Percentiles rank a stretch among this genome's conserved stretches.
These are phyloP conservation scores for Dalbergia oliveri DNA, from an alignment of 306 rosid genomes.

Conservation along the genomic window DNA sequence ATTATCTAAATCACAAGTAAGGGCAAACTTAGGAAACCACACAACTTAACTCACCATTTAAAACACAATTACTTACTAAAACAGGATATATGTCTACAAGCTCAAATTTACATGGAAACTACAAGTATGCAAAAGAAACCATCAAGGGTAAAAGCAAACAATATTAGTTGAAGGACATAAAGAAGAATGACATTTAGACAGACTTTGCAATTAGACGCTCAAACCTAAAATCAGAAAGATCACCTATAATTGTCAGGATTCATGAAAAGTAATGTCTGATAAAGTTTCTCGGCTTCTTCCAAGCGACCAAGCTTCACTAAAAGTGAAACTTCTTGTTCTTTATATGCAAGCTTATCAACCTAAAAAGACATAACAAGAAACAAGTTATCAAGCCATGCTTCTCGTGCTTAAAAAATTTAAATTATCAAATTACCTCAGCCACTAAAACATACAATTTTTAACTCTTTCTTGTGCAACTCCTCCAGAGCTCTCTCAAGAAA, in stretches of 20 bases:
- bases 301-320: constrained; percentile 81
- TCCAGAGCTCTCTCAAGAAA: constrained; percentile 81
- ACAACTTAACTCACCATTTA: no score
- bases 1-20: no score
- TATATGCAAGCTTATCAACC: constrained; percentile 86
- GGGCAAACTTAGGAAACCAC: no score
- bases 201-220: constrained; percentile 35
- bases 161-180: not conserved
- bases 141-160: not conserved
- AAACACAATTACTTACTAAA: not conserved
- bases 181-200: not conserved
- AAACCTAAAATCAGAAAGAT: constrained; percentile 36
- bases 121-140: not conserved
- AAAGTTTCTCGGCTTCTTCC: constrained; percentile 73
- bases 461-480: constrained; percentile 84
- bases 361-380: constrained; percentile 48
- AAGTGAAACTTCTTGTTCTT: constrained; percentile 94
- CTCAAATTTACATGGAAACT: not conserved
- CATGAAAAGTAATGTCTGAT: constrained; percentile 76
- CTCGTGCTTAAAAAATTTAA: constrained; percentile 25
- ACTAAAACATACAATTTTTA: constrained; percentile 72
- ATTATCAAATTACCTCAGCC: constrained; percentile 27
- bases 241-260: constrained; percentile 97
- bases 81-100: not conserved
- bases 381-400: constrained; percentile 31